Percentiles rank a stretch among this genome's conserved stretches.
Evolutionary conservation across 768 basidiomycete species (phyloP).

Genomic region (Chalciporus sphaerocephalus): DNA sequence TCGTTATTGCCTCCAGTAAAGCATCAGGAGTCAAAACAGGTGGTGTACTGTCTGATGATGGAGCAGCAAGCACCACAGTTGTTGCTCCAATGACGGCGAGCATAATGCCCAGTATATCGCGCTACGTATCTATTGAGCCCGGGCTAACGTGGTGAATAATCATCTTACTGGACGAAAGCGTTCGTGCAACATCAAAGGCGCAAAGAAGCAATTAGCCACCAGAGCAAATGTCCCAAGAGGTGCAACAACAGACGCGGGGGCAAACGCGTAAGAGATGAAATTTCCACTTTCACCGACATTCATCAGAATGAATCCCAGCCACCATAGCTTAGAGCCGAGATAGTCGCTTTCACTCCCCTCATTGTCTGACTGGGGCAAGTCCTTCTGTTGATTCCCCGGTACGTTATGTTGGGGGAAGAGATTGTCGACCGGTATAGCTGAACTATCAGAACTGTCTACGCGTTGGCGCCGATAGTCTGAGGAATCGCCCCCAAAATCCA

Average conservation of each 20-base stretch:
- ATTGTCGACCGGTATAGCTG: constrained; percentile 38
- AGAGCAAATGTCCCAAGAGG: constrained; percentile 94
- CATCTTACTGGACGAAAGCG: constrained; percentile 66
- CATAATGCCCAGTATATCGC: constrained; percentile 71
- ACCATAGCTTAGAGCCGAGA: constrained; percentile 85
- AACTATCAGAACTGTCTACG: constrained; percentile 1
- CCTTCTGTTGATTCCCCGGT: constrained; percentile 1
- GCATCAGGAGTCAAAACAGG: constrained; percentile 57
- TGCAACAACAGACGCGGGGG: constrained; percentile 89
- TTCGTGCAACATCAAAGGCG: constrained; percentile 80
- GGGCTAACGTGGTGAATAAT: neutral
- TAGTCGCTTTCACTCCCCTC: constrained; percentile 65
- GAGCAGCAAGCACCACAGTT: constrained; percentile 83
- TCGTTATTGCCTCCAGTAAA: constrained; percentile 64
- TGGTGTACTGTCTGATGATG: constrained; percentile 59
- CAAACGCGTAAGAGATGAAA: constrained; percentile 86
- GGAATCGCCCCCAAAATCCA: constrained; percentile 7
- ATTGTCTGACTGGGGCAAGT: constrained; percentile 7
- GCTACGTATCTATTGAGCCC: constrained; percentile 38
- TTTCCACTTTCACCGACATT: constrained; percentile 89
- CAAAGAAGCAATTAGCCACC: constrained; percentile 94
- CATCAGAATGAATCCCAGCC: constrained; percentile 85
- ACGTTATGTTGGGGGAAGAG: constrained; percentile 26
- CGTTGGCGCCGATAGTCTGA: constrained; percentile 1
- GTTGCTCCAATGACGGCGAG: constrained; percentile 86